Percentiles rank a stretch among this genome's conserved stretches.
Evolutionary conservation across 176 grass and related monocot species (phyloP).

Genomic region (Otatea glauca): DNA sequence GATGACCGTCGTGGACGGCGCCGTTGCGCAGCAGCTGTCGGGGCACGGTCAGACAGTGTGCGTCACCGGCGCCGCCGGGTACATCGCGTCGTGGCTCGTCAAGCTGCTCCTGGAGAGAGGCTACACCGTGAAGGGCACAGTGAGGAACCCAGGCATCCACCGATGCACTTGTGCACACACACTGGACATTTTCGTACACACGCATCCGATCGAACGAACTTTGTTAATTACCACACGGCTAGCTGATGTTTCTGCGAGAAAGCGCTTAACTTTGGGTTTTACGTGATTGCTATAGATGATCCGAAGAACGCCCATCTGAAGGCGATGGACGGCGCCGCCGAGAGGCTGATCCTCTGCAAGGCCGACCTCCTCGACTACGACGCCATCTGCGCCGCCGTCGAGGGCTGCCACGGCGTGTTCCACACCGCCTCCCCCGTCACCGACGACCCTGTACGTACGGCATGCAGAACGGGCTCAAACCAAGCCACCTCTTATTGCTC

Average conservation of each 20-base stretch:
- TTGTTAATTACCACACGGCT: background rate
- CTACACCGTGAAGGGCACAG: conserved; percentile 95
- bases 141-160: conserved; percentile 83
- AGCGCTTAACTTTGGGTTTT: background rate
- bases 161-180: too few relatives aligned
- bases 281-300: conserved; percentile 57
- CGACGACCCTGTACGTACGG: conserved; percentile 66
- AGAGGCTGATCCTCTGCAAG: conserved; percentile 89
- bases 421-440: conserved; percentile 97
- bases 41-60: conserved; percentile 67
- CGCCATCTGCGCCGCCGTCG: conserved; percentile 67
- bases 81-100: conserved; percentile 93
- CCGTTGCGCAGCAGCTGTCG: conserved; percentile 33
- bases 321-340: conserved; percentile 74
- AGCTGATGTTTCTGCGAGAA: background rate
- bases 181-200: background rate
- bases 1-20: conserved; percentile 39
- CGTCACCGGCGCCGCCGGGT: conserved; percentile 90
- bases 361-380: conserved; percentile 92
- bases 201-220: background rate
- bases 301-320: conserved; percentile 86
- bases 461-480: background rate
- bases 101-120: conserved; percentile 91
- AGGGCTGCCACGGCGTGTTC: conserved; percentile 92
- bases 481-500: background rate